These are phyloP conservation scores for Apiospora aurea DNA, from an alignment of 2,329 filamentous ascomycete genomes.

Conservation along the genomic window DNA sequence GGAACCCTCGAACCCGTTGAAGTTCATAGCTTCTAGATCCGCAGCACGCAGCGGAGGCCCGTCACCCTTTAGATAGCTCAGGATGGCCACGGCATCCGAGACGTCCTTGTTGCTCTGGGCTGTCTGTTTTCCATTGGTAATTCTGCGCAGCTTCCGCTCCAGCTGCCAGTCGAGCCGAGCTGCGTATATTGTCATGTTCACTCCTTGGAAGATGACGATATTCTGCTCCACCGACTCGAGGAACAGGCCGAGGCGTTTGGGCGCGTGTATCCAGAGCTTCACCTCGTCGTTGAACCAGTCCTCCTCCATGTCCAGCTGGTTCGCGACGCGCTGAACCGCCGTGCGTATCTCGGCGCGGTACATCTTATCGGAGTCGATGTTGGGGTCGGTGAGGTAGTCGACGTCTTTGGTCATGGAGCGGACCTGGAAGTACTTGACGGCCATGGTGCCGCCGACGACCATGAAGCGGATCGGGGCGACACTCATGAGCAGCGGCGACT, in stretches of 20 bases:
- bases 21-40: slow-evolving; percentile 24
- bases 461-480: slow-evolving; percentile 39
- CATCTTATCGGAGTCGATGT: slow-evolving; percentile 33
- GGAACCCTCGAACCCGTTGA: slow-evolving; percentile 27
- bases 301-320: slow-evolving; percentile 19
- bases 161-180: slow-evolving; percentile 37
- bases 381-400: slow-evolving; percentile 38
- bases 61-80: slow-evolving; percentile 18
- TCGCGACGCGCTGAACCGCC: slow-evolving; percentile 30
- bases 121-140: slow-evolving; percentile 29
- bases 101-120: slow-evolving; percentile 27
- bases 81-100: slow-evolving; percentile 25
- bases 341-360: slow-evolving; percentile 33
- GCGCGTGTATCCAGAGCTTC: slow-evolving; percentile 31
- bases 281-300: slow-evolving; percentile 38
- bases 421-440: slow-evolving; percentile 35
- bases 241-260: slow-evolving; percentile 33
- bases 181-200: slow-evolving; percentile 36
- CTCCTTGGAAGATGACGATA: slow-evolving; percentile 34
- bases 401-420: slow-evolving; percentile 35
- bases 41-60: slow-evolving; percentile 22
- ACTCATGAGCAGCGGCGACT: slow-evolving; percentile 37
- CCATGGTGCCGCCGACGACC: slow-evolving; percentile 35
- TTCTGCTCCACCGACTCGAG: slow-evolving; percentile 35
- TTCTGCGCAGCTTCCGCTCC: slow-evolving; percentile 37